Base-by-base conservation (phyloP, 495 filamentous ascomycete genomes). In the Annulohypoxylon maeteangense region DNA sequence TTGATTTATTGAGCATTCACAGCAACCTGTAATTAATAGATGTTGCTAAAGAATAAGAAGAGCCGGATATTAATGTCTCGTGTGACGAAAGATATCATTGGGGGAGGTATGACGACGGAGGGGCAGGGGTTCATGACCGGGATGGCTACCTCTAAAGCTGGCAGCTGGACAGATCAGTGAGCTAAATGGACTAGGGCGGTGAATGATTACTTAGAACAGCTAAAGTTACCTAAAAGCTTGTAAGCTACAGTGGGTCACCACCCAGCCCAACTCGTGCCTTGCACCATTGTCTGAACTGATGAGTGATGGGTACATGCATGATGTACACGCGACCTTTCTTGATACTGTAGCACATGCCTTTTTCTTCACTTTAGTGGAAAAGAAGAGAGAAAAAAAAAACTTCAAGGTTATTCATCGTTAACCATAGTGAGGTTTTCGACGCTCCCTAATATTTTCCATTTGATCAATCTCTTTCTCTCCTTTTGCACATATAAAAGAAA, bases 251-350 rank as follows among this genome's bases (percentile, higher is more conserved):
- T 32, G 55, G 44, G 47, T 5, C 4, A 22, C 18, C 31, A 20
- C 14, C 27, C 27, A 55, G 48, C 32, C 59, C 31, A 50, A 47
- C 47, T 27, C 4, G 48, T 62, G 68, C 68, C 61, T 71, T 71
- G 48, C 68, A 50, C 68, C 68, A 71, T 71, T 63, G 32, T 57
- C 58, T 45, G 27, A 57, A 29, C 23, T 11, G 36, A 61, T 62
- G 58, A 62, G 58, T 53, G 42, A 62, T 45, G 54, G 54, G 57
- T 55, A 67, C 63, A 67, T 68, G 53, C 64, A 62, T 63, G 31
- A 68, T 64, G 70, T 68, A 68, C 70, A 72, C 70, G 70, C 64
- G 70, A 72, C 70, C 70, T 40, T 59, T 42, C 51, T 55, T 42
- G 65, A 62, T 68, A n/a, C n/a, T n/a, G n/a, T n/a, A 62, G 58